Percentiles rank a stretch among this genome's conserved stretches.
phyloP scores from a whole-genome alignment of 2,329 filamentous ascomycete species.

The Aspergillus tamarii region DNA sequence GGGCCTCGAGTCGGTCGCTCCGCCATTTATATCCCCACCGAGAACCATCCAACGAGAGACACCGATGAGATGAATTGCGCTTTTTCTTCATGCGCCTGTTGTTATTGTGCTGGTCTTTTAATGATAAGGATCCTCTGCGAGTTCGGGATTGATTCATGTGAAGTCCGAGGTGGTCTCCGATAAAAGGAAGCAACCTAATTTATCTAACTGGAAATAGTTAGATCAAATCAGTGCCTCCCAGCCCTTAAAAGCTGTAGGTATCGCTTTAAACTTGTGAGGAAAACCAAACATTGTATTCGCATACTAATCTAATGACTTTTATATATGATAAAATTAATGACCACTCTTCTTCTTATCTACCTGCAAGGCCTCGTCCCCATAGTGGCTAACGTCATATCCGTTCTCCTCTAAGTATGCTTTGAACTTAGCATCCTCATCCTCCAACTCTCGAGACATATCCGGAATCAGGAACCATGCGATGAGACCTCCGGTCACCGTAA shows the following conservation, averaged over 20 bases:
- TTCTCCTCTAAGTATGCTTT: slow-evolving; percentile 49
- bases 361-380: slow-evolving; percentile 13
- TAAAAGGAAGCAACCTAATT: neutral
- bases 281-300: neutral
- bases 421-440: slow-evolving; percentile 51
- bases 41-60: neutral
- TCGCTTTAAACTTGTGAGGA: no score
- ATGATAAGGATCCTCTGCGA: neutral
- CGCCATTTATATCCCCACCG: neutral
- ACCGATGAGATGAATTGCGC: neutral
- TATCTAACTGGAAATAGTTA: slow-evolving; percentile 1
- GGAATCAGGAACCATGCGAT: slow-evolving; percentile 53
- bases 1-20: slow-evolving; percentile 9
- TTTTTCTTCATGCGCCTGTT: neutral
- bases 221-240: neutral
- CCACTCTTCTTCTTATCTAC: slow-evolving; percentile 12
- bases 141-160: neutral
- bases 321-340: slow-evolving; percentile 6
- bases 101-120: neutral
- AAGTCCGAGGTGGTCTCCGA: neutral
- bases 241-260: neutral
- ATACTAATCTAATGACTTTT: neutral
- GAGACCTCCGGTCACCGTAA: slow-evolving; percentile 51
- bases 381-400: slow-evolving; percentile 40
- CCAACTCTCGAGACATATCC: slow-evolving; percentile 46